These are phyloP conservation scores for Striga hermonthica DNA, from an alignment of 305 asterid genomes.

Conservation along the genomic window DNA sequence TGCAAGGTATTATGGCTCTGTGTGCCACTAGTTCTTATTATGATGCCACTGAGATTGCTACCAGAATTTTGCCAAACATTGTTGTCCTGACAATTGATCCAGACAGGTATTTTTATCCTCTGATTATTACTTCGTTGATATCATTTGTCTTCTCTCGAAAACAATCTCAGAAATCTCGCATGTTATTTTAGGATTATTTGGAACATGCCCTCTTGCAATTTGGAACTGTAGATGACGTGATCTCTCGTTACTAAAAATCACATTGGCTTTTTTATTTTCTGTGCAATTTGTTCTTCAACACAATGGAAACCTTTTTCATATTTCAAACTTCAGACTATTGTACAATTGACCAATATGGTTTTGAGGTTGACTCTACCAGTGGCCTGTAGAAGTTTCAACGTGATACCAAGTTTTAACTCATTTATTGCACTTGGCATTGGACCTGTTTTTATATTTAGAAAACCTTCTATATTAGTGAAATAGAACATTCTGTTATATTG, in stretches of 20 bases:
- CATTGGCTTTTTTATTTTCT: slow-evolving; percentile 6
- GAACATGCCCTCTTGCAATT: neutral
- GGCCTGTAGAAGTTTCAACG: slow-evolving; percentile 25
- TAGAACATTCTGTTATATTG: neutral
- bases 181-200: slow-evolving; percentile 15
- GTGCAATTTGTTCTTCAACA: slow-evolving; percentile 2
- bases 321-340: neutral
- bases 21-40: slow-evolving; percentile 92
- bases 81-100: slow-evolving; percentile 93
- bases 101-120: slow-evolving; percentile 62
- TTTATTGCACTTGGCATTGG: slow-evolving; percentile 12
- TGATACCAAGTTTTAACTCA: neutral
- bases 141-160: slow-evolving; percentile 19
- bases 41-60: slow-evolving; percentile 90
- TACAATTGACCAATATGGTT: slow-evolving; percentile 10
- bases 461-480: slow-evolving; percentile 2
- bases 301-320: neutral
- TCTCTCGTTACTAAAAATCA: slow-evolving; percentile 29
- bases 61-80: slow-evolving; percentile 83
- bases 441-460: slow-evolving; percentile 13
- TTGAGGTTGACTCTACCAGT: slow-evolving; percentile 27
- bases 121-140: slow-evolving; percentile 26
- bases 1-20: slow-evolving; percentile 91
- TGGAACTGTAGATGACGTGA: slow-evolving; percentile 10
- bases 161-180: slow-evolving; percentile 23